Percentiles rank a stretch among this genome's conserved stretches.
Evolutionary conservation across 2,329 filamentous ascomycete species (phyloP).

Genomic region (Colletotrichum sp.): DNA sequence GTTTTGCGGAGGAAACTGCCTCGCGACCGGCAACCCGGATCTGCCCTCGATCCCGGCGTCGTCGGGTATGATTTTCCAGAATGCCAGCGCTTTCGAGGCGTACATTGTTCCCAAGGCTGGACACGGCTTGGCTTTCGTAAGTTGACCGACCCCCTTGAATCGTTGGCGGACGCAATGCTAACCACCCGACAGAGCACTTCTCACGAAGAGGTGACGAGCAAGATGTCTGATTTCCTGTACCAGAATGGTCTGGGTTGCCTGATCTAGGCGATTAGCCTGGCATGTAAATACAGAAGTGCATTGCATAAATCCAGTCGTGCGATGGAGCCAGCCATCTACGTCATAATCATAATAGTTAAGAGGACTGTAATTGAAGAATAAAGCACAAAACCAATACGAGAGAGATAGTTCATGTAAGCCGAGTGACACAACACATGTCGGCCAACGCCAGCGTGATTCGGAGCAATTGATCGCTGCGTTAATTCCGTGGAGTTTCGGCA

Average conservation of each 20-base stretch:
- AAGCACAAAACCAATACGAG: rapidly evolving
- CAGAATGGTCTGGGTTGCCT: slow-evolving; percentile 19
- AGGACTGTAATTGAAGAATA: not conserved
- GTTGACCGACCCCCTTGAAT: not conserved
- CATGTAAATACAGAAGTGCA: not conserved
- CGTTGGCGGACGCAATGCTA: not conserved
- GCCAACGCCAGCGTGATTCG: not conserved
- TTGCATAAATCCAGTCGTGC: not conserved
- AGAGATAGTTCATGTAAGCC: not conserved
- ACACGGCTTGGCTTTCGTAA: slow-evolving; percentile 55
- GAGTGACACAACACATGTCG: not conserved
- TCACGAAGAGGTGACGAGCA: slow-evolving; percentile 33
- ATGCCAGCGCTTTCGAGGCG: slow-evolving; percentile 54
- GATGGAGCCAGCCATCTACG: not conserved
- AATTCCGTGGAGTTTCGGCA: not conserved
- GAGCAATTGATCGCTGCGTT: not conserved
- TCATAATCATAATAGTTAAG: not conserved
- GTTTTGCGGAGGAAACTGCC: slow-evolving; percentile 69
- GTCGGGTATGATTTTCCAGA: slow-evolving; percentile 45
- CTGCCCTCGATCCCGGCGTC: slow-evolving; percentile 47
- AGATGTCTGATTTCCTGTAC: slow-evolving; percentile 43
- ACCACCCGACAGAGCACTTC: slow-evolving; percentile 31
- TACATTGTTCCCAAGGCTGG: slow-evolving; percentile 58
- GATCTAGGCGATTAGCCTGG: not conserved
- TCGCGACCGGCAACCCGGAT: slow-evolving; percentile 42